Evolutionary conservation across 1,284 basidiomycete genomes (phyloP).

Genomic region (Microstroma glucosiphilum): DNA sequence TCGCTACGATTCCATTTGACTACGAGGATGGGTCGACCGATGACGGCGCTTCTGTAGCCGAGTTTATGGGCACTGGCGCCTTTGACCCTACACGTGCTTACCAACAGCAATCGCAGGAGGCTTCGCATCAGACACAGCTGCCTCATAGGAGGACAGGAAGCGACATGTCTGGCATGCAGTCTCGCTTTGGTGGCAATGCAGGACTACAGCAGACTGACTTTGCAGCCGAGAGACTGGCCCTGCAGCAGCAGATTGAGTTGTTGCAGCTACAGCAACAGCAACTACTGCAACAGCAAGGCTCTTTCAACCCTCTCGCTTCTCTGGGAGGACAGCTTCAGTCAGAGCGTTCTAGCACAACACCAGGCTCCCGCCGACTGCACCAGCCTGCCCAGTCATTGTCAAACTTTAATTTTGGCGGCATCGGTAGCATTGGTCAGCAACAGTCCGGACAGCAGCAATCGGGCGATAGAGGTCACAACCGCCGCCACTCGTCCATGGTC

Average conservation of each 20-base stretch:
- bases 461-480: constrained; percentile 66
- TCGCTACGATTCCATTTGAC: constrained; percentile 19
- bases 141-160: constrained; percentile 35
- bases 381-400: constrained; percentile 53
- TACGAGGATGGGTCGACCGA: constrained; percentile 31
- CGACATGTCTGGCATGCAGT: constrained; percentile 30
- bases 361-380: constrained; percentile 36
- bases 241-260: constrained; percentile 53
- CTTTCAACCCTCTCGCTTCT: constrained; percentile 27
- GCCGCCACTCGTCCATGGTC: constrained; percentile 90
- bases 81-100: constrained; percentile 33
- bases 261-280: constrained; percentile 53
- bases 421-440: constrained; percentile 8
- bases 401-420: constrained; percentile 29
- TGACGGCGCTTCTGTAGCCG: constrained; percentile 30
- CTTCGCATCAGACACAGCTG: constrained; percentile 5
- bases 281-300: constrained; percentile 50
- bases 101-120: no score
- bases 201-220: constrained; percentile 48
- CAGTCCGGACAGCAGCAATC: background rate
- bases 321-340: constrained; percentile 16
- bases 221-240: constrained; percentile 50
- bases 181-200: constrained; percentile 72
- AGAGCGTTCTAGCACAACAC: background rate
- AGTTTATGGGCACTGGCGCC: constrained; percentile 31